Percentiles rank a stretch among this genome's conserved stretches.
These are phyloP conservation scores for Carnegiea gigantea DNA, from an alignment of 179 eudicot genomes.

Conservation along the genomic window DNA sequence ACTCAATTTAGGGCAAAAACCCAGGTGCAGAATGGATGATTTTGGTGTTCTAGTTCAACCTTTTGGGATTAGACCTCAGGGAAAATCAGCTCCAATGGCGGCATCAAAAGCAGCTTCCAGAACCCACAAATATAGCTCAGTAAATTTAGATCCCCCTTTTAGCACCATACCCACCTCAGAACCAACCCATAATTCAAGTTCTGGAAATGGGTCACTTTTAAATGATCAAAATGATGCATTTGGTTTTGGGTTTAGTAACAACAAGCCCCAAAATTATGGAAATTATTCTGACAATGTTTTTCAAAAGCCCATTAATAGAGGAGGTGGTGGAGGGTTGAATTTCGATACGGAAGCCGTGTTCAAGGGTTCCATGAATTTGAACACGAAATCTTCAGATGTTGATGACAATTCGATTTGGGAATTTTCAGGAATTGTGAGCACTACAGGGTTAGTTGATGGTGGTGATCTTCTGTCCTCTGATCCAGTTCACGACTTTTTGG, in stretches of 20 bases:
- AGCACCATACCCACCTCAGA: constrained; percentile 20
- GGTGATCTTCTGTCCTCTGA: constrained; percentile 44
- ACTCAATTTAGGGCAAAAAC: not conserved
- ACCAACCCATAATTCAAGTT: constrained; percentile 28
- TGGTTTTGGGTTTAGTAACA: constrained; percentile 30
- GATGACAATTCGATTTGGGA: constrained; percentile 46
- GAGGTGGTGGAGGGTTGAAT: constrained; percentile 27
- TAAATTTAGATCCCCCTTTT: constrained; percentile 23
- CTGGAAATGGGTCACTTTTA: constrained; percentile 32
- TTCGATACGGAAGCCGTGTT: constrained; percentile 59
- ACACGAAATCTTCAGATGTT: constrained; percentile 29
- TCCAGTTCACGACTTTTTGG: constrained; percentile 60
- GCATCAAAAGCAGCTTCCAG: constrained; percentile 46
- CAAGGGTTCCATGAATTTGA: constrained; percentile 36
- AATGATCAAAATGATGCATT: constrained; percentile 48
- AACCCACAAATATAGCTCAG: constrained; percentile 25
- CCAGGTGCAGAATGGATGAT: constrained; percentile 50
- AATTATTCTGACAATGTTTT: constrained; percentile 50
- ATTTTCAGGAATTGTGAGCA: constrained; percentile 20
- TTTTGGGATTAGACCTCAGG: constrained; percentile 73
- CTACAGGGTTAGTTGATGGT: constrained; percentile 10
- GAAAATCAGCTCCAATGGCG: constrained; percentile 78
- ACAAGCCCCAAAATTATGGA: constrained; percentile 20
- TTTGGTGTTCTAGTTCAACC: constrained; percentile 82
- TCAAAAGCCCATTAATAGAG: constrained; percentile 29